Base-by-base conservation (phyloP, 768 basidiomycete species). In the Mycena vulgaris region DNA sequence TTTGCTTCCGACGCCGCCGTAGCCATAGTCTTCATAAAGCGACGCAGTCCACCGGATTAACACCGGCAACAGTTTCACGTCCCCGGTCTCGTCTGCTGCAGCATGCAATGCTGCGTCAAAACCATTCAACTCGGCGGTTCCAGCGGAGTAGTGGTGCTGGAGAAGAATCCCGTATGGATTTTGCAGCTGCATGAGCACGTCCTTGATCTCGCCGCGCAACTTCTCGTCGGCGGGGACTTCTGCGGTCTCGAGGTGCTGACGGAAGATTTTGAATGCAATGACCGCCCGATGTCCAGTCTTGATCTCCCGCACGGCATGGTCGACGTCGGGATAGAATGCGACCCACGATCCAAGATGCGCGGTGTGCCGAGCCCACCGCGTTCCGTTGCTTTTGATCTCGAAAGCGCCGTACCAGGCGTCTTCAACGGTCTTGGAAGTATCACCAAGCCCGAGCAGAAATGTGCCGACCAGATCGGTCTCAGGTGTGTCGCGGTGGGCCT, bases 241-340 rank as follows among this genome's bases (percentile, higher is more conserved):
- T 27, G 47, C 33, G 13, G 47, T 56, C 21, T 59, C 52, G 31
- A 33, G 63, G 25, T 64, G 59, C 52, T 52, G 52, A 17, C 76
- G 74, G 69, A 78, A 79, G n/a, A 80, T 74, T 51, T 80, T 80
- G 74, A 80, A 80, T 8, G 78, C 78, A 49, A 80, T 74, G 30
- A 75, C 74, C 7, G 79, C 80, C 8, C 79, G 76, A 67, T 80
- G 73, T 21, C 72, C 74, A 28, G 62, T 30, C 17, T 27, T 17
- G n/a, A 78, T 55, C 21, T 63, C 55, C 1, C 49, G 30, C 25
- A 80, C 74, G 9, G 42, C 13, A 61, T 80, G 79, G 3, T 74
- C 73, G 21, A 79, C 73, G 63, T 80, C 80, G 4, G 80, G 78
- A 67, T 78, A 77, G 71, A 81, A 81, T 0, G 79, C 80, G 16